These are phyloP conservation scores for Stromatinia cepivora DNA, from an alignment of 2,329 filamentous ascomycete species.

Conservation along the genomic window DNA sequence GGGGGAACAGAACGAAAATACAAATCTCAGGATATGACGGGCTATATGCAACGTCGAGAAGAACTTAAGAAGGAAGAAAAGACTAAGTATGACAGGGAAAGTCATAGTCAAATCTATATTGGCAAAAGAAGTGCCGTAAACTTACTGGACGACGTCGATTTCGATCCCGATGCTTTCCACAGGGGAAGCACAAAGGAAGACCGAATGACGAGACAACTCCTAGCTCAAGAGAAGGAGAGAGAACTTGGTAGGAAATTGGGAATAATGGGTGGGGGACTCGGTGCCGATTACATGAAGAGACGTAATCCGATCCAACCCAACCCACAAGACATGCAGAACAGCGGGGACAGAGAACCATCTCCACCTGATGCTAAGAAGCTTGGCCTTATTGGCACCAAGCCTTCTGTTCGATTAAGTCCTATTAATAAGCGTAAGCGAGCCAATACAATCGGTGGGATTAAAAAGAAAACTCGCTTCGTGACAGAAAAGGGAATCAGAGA, in stretches of 20 bases:
- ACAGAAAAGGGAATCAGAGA: slow-evolving; percentile 76
- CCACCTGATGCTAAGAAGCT: slow-evolving; percentile 49
- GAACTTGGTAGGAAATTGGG: slow-evolving; percentile 70
- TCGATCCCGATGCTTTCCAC: slow-evolving; percentile 52
- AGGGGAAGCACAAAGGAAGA: slow-evolving; percentile 63
- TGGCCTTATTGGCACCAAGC: slow-evolving; percentile 46
- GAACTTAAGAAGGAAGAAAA: slow-evolving; percentile 40
- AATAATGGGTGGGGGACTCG: slow-evolving; percentile 63
- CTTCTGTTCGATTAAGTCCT: slow-evolving; percentile 56
- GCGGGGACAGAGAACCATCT: slow-evolving; percentile 28
- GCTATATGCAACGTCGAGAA: slow-evolving; percentile 33
- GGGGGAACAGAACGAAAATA: slow-evolving; percentile 39
- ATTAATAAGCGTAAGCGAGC: slow-evolving; percentile 59
- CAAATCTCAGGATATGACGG: slow-evolving; percentile 32
- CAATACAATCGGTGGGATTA: slow-evolving; percentile 43
- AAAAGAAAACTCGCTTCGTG: slow-evolving; percentile 78
- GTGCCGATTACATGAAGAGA: slow-evolving; percentile 66
- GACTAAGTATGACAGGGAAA: slow-evolving; percentile 56
- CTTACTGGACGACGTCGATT: slow-evolving; percentile 66
- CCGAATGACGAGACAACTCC: slow-evolving; percentile 62
- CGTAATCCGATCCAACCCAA: slow-evolving; percentile 27
- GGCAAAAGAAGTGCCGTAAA: slow-evolving; percentile 55
- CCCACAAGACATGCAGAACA: slow-evolving; percentile 19
- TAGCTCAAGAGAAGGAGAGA: slow-evolving; percentile 68
- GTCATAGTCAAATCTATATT: slow-evolving; percentile 59